A percentile compares a stretch with the other conserved stretches of the same genome.
Conservation (phyloP, 2,329 filamentous ascomycete species). For the Penicillium sp. region DNA sequence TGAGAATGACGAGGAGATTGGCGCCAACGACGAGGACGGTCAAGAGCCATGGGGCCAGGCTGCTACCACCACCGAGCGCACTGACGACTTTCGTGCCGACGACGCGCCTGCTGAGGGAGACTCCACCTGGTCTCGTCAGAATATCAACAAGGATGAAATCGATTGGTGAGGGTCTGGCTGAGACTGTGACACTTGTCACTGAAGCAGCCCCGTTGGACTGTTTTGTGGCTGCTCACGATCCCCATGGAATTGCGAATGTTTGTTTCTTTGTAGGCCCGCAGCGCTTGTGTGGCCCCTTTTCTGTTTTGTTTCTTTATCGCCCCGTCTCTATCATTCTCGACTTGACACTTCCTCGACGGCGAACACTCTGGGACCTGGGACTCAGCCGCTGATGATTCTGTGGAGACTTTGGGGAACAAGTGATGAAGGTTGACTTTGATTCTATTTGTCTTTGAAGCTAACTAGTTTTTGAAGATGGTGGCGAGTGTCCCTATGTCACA, state of each 20-base stretch:
- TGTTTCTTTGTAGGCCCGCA: background rate
- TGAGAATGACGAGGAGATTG: background rate
- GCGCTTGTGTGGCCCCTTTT: background rate
- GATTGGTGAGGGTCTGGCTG: background rate
- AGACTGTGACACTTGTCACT: background rate
- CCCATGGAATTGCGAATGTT: background rate
- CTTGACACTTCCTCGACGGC: background rate
- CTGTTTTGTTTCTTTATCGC: background rate
- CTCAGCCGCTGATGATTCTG: background rate
- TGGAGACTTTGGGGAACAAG: background rate
- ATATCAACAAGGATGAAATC: background rate
- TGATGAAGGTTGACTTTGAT: background rate
- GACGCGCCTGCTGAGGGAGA: background rate
- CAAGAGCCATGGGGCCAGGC: background rate
- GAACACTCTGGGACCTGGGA: background rate
- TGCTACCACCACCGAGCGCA: background rate
- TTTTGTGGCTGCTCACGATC: background rate
- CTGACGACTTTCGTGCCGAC: background rate
- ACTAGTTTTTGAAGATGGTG: background rate
- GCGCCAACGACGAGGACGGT: background rate
- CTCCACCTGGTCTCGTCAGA: too few relatives aligned
- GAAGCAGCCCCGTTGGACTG: background rate
- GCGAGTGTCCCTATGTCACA: background rate
- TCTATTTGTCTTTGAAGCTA: background rate
- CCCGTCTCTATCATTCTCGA: background rate